phyloP scores from a whole-genome alignment of 2,329 filamentous ascomycete species.

The Dactylellina sp. region DNA sequence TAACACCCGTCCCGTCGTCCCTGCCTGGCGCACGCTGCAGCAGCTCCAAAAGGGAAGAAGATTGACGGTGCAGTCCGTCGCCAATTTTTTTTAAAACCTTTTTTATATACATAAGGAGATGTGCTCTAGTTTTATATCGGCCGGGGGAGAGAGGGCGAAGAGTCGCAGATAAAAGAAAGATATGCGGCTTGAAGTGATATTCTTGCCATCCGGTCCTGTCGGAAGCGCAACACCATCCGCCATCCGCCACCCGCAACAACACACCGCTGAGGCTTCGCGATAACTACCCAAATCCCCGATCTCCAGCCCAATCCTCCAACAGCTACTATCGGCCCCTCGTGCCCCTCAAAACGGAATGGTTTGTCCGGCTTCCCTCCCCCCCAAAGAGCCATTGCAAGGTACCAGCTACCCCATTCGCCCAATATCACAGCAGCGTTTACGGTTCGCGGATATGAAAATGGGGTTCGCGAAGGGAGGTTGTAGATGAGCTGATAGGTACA shows the following conservation, averaged over 20 bases:
- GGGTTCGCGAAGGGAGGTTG: background rate
- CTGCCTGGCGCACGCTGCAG: no score
- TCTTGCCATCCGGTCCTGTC: no score
- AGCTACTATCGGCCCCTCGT: background rate
- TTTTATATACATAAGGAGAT: no score
- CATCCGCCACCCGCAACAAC: slow-evolving; percentile 29
- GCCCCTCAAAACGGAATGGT: slow-evolving; percentile 28
- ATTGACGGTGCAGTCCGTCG: no score
- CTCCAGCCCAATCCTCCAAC: background rate
- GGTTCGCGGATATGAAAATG: background rate
- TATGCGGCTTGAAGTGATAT: no score
- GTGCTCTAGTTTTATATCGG: no score
- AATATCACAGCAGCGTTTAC: background rate
- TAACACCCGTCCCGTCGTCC: no score
- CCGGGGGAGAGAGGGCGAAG: no score
- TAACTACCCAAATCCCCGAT: slow-evolving; percentile 53
- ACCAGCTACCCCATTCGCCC: slow-evolving; percentile 15
- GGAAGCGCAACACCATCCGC: no score
- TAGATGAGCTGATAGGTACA: slow-evolving; percentile 15
- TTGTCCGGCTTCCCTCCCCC: background rate
- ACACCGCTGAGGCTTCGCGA: slow-evolving; percentile 22
- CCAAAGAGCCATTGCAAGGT: background rate
- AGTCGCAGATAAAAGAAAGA: no score
- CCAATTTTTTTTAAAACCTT: no score
- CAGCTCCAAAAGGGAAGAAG: no score